Percentiles rank a stretch among this genome's conserved stretches.
Conservation (phyloP, 2,329 filamentous ascomycete genomes). For the Tetracladium maxilliforme region DNA sequence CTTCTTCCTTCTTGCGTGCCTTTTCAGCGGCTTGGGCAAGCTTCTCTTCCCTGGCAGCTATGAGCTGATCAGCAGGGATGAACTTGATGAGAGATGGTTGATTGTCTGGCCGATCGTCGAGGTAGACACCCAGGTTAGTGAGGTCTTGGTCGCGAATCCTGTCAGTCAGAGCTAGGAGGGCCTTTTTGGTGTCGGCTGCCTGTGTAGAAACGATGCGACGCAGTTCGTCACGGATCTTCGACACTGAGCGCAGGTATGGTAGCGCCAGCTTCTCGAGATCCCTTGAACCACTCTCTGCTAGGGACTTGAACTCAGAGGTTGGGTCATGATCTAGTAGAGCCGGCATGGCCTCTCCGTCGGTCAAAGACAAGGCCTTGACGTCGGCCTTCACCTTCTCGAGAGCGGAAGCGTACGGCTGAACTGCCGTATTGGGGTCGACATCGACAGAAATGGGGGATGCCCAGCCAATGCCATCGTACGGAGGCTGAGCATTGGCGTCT, state of each 20-base stretch:
- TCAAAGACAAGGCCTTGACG: constrained; percentile 29
- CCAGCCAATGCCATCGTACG: constrained; percentile 44
- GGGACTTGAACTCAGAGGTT: constrained; percentile 27
- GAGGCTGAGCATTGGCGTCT: constrained; percentile 40
- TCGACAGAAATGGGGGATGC: constrained; percentile 21
- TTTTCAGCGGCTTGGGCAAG: constrained; percentile 46
- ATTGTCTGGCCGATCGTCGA: constrained; percentile 62
- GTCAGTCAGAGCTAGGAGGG: constrained; percentile 65
- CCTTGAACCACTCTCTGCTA: constrained; percentile 27
- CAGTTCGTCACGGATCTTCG: constrained; percentile 46
- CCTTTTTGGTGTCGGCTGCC: constrained; percentile 42
- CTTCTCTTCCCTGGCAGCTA: constrained; percentile 44
- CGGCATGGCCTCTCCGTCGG: constrained; percentile 25
- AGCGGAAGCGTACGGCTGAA: constrained; percentile 29
- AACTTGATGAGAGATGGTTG: constrained; percentile 61
- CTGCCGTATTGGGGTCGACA: constrained; percentile 25
- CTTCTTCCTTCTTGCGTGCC: constrained; percentile 39
- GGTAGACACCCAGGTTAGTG: constrained; percentile 70
- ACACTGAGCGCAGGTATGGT: constrained; percentile 39
- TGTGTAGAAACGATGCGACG: constrained; percentile 34
- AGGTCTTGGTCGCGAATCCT: constrained; percentile 68
- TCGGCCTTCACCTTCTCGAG: constrained; percentile 30
- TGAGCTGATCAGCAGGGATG: constrained; percentile 38
- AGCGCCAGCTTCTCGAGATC: constrained; percentile 37
- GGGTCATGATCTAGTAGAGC: constrained; percentile 27